A percentile compares a stretch with the other conserved stretches of the same genome.
These are phyloP conservation scores for Xylariaceae sp. DNA, from an alignment of 2,329 filamentous ascomycete genomes.

Conservation along the genomic window DNA sequence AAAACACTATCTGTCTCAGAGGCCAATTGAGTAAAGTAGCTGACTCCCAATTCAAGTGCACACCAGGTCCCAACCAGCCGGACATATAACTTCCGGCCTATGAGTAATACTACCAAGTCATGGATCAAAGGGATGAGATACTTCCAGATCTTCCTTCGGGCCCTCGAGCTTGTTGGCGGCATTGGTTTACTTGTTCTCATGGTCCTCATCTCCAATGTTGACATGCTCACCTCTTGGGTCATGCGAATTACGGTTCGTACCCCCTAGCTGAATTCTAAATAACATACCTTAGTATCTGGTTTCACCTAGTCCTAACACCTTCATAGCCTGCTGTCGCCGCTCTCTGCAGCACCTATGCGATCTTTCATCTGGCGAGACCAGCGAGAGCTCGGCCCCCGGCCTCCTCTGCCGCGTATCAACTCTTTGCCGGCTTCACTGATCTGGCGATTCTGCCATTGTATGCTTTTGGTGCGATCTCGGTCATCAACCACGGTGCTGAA, in stretches of 20 bases:
- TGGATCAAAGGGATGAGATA: slow-evolving; percentile 66
- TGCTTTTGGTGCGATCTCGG: slow-evolving; percentile 47
- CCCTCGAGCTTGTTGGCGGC: slow-evolving; percentile 64
- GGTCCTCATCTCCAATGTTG: slow-evolving; percentile 68
- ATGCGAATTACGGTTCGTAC: slow-evolving; percentile 68
- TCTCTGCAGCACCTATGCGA: slow-evolving; percentile 68
- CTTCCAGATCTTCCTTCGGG: slow-evolving; percentile 64
- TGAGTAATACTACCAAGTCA: slow-evolving; percentile 66
- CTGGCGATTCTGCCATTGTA: slow-evolving; percentile 51
- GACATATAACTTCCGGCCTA: slow-evolving; percentile 55
- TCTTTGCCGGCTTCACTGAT: slow-evolving; percentile 76
- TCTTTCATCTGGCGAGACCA: slow-evolving; percentile 73
- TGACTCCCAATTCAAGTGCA: slow-evolving; percentile 35
- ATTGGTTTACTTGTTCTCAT: slow-evolving; percentile 69
- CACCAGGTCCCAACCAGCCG: slow-evolving; percentile 62
- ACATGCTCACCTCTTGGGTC: slow-evolving; percentile 66
- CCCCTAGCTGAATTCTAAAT: no score
- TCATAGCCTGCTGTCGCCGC: slow-evolving; percentile 69
- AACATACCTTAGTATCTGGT: background rate
- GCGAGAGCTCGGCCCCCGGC: slow-evolving; percentile 68
- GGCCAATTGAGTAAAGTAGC: no score
- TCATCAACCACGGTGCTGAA: slow-evolving; percentile 35
- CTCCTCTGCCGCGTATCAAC: slow-evolving; percentile 83
- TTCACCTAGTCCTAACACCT: slow-evolving; percentile 11
- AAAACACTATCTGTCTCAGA: no score